Conservation (phyloP, 106 monocot genomes). For the Dioscorea zingiberensis region DNA sequence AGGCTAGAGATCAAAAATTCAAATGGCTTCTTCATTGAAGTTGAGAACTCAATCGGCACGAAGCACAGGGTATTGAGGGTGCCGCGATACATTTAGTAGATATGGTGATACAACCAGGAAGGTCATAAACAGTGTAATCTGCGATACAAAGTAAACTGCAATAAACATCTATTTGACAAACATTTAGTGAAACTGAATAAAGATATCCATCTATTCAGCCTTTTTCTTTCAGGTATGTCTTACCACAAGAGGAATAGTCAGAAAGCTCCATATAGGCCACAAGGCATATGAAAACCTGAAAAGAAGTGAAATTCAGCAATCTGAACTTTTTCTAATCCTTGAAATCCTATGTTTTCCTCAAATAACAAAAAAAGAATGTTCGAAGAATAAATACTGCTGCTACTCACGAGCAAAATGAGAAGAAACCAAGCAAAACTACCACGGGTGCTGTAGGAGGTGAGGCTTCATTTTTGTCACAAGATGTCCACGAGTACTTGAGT, state of each 20-base stretch:
- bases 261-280: constrained; percentile 46
- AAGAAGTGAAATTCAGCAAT: background rate
- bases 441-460: background rate
- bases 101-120: constrained; percentile 27
- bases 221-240: too few relatives aligned
- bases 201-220: background rate
- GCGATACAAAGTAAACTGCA: constrained; percentile 2
- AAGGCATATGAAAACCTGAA: constrained; percentile 29
- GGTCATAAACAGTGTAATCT: constrained; percentile 41
- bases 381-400: background rate
- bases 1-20: constrained; percentile 39
- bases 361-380: background rate
- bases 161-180: background rate
- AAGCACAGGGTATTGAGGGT: constrained; percentile 4
- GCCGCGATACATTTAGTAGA: constrained; percentile 10
- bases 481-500: background rate
- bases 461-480: background rate
- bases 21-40: too few relatives aligned
- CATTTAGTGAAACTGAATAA: background rate
- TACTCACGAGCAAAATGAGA: constrained; percentile 7
- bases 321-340: too few relatives aligned
- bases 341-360: background rate
- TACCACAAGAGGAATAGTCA: constrained; percentile 41
- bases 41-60: constrained; percentile 4
- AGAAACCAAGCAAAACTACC: background rate